Base-by-base conservation (phyloP, 1,284 basidiomycete species). In the Ceraceosorus guamensis region DNA sequence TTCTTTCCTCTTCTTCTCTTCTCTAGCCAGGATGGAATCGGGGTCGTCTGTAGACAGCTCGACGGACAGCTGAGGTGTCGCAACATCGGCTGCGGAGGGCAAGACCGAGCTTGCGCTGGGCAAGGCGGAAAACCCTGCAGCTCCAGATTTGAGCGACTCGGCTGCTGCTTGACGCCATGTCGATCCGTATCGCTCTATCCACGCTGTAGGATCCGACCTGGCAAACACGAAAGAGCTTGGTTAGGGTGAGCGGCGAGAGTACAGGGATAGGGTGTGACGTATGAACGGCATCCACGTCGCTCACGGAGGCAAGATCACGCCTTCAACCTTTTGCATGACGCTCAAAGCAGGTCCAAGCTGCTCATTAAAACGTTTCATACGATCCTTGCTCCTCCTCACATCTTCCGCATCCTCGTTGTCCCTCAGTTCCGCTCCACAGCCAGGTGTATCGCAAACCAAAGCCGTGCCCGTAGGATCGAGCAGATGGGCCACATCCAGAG, bases 301-400 rank as follows among this genome's bases (percentile, higher is more conserved):
- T 41, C 37, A 41, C 37, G 37, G n/a, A 44, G 53, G 33, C 13
- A 60, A 37, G 37, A 47, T 30, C 3, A 53, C 10, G 13, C 24
- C n/a, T 70, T 97, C 93, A 55, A 89, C 88, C 74, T 85, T 86
- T 70, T 89, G 86, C 65, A 99, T 78, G 4, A 89, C 87, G 66
- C 91, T 88, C 16, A 87, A 83, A 46, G 98, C 85, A 64, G 87
- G 87, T 46, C 85, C 83, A 78, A 92, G 91, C 76, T 93, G 89
- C 59, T 85, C 82, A 77, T 96, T 96, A 78, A 98, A 92, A 58
- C 90, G 81, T 77, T 91, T 88, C 88, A 98, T 93, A 55, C 89
- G 83, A 77, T 97, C 93, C 77, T 92, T 87, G 67, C 85, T 89
- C 13, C 87, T 87, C 58, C 81, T 80, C 13, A 89, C 86, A 61